Base-by-base conservation (phyloP, 208 protist species). In the Crithidia bombi region DNA sequence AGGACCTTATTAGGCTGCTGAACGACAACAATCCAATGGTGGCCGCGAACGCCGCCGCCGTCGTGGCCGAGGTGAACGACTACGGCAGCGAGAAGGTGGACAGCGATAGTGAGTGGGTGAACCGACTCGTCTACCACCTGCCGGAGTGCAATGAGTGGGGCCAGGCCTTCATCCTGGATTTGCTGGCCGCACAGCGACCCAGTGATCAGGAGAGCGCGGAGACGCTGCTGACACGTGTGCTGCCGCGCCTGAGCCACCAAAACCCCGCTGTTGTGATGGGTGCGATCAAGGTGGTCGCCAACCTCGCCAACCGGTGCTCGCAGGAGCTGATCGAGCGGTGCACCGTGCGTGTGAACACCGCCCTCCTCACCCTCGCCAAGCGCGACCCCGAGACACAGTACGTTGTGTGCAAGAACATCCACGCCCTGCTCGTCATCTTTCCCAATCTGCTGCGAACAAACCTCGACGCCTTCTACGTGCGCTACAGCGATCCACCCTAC, bases 401-500 rank as follows among this genome's bases (percentile, higher is more conserved):
- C 76, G 93, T 99, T 7, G 96, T 98, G 30, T 94, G 99, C 38
- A 92, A 99, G 56, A 99, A 99, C 83, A 99, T 99, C 75, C 97
- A 99, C 77, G 87, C 99, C 3, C 93, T 99, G 61, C 81, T 99
- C 2, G 98, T 99, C 56, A 94, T 98, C 66, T 93, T 96, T 57
- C 98, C 98, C 19, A 88, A 85, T 63, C 83, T 99, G 28, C 85
- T 99, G 36, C 80, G 76, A 28, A 75, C 75, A 26, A 94, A 87
- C 79, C 81, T 95, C 23, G 92, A 98, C 65, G 88, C 98, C 23
- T 99, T 99, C 78, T 99, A 99, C 82, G 98, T 98, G 51, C 99
- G 99, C 73, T 99, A 99, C 92, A 99, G 98, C 63, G 99, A 99
- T 74, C 98, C 99, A 21, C 96, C 98, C 50, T 99, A 99, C 76